These are phyloP conservation scores for Chlamydomonas applanata DNA, from an alignment of 139 green algal species.

Conservation along the genomic window DNA sequence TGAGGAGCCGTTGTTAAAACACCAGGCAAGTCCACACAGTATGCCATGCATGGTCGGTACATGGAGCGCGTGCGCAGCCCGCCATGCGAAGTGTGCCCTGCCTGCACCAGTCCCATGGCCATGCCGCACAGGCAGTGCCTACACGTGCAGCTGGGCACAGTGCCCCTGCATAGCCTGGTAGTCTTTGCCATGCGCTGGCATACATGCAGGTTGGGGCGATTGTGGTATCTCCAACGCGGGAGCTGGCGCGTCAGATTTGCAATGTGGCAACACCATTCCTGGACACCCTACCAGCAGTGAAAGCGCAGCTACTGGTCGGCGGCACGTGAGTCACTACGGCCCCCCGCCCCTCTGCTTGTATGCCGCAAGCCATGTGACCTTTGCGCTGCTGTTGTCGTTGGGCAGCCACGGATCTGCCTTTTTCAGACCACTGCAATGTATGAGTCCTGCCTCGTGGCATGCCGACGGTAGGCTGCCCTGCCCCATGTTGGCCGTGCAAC, in stretches of 20 bases:
- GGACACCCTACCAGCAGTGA: slow-evolving; percentile 47
- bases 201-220: slow-evolving; percentile 87
- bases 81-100: neutral
- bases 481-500: no score
- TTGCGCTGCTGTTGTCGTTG: no score
- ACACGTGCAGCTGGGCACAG: neutral
- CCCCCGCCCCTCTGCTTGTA: no score
- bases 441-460: no score
- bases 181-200: no score
- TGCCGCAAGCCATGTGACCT: no score
- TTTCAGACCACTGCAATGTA: no score
- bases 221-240: slow-evolving; percentile 90
- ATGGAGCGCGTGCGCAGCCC: neutral
- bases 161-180: no score
- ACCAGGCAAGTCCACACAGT: slow-evolving; percentile 59
- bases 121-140: neutral
- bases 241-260: slow-evolving; percentile 91
- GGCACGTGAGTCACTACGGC: slow-evolving; percentile 68
- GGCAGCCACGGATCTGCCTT: no score
- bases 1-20: slow-evolving; percentile 57
- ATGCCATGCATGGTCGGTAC: neutral
- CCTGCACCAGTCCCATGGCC: neutral
- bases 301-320: slow-evolving; percentile 68
- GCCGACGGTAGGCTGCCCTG: no score
- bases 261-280: slow-evolving; percentile 82